Evolutionary conservation across 768 basidiomycete genomes (phyloP).

Genomic region (Sistotremastrum suecicum): DNA sequence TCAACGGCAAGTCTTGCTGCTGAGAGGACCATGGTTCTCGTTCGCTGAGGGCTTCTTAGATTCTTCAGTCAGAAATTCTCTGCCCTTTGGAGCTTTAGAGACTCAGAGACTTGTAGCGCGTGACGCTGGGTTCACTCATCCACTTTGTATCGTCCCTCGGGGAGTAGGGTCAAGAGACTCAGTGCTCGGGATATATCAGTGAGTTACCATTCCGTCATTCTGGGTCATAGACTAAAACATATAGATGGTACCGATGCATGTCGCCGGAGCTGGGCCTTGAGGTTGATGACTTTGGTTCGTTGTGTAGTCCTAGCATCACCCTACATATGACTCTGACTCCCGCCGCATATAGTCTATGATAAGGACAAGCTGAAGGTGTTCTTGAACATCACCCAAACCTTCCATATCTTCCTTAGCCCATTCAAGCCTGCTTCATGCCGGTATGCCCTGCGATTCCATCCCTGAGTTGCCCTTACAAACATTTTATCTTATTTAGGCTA

Average conservation of each 20-base stretch:
- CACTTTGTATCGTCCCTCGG: slow-evolving; percentile 34
- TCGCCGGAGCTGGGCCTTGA: slow-evolving; percentile 33
- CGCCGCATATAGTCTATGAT: slow-evolving; percentile 31
- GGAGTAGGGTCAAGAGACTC: slow-evolving; percentile 37
- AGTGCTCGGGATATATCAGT: slow-evolving; percentile 47
- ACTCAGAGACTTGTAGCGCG: slow-evolving; percentile 32
- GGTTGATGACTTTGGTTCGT: slow-evolving; percentile 32
- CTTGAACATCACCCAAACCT: slow-evolving; percentile 40
- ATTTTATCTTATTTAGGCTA: slow-evolving; percentile 20
- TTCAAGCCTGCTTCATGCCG: slow-evolving; percentile 30
- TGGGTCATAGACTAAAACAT: background rate
- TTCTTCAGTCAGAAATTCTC: no score
- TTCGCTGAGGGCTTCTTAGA: no score
- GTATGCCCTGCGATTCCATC: slow-evolving; percentile 17
- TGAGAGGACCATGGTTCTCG: background rate
- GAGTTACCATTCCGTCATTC: slow-evolving; percentile 6
- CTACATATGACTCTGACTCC: background rate
- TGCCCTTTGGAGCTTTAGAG: background rate
- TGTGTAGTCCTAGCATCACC: background rate
- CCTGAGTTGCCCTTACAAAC: background rate
- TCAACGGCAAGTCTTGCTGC: slow-evolving; percentile 1
- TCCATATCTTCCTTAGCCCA: slow-evolving; percentile 35
- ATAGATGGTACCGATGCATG: slow-evolving; percentile 50
- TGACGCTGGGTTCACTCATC: slow-evolving; percentile 46
- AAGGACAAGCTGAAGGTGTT: slow-evolving; percentile 23